Percentiles rank a stretch among this genome's conserved stretches.
phyloP scores from a whole-genome alignment of 768 basidiomycete genomes.

The Leucosporidium creatinivorum region DNA sequence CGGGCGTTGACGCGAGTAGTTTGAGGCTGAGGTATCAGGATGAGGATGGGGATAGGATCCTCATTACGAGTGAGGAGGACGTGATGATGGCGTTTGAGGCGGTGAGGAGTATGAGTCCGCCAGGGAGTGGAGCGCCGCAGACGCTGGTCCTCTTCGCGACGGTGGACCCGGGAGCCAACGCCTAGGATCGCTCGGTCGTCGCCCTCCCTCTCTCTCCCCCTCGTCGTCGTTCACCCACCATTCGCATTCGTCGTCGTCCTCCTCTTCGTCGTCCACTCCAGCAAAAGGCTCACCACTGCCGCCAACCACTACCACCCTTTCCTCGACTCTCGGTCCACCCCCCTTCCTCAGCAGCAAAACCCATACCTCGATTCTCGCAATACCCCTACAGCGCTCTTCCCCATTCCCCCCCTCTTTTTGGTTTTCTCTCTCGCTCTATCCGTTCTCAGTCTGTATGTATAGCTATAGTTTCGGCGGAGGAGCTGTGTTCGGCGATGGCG shows the following conservation, averaged over 20 bases:
- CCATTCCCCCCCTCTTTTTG: no score
- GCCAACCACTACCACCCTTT: no score
- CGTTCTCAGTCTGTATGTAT: no score
- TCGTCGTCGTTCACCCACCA: neutral
- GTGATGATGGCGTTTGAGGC: slow-evolving; percentile 84
- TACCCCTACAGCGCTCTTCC: no score
- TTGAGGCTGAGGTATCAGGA: slow-evolving; percentile 64
- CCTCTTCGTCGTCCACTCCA: neutral
- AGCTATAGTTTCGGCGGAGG: no score
- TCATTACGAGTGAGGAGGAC: slow-evolving; percentile 81
- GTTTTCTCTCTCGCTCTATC: no score
- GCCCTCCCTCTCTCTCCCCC: neutral
- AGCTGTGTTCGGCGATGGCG: no score
- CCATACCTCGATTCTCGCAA: no score
- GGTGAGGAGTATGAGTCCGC: neutral
- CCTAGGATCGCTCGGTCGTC: neutral
- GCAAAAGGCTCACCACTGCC: no score
- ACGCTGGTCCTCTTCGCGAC: slow-evolving; percentile 4
- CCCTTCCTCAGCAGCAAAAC: no score
- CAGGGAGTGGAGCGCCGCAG: neutral
- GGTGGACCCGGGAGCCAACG: neutral
- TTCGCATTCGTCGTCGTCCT: neutral
- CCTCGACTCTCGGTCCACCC: no score
- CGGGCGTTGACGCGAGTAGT: slow-evolving; percentile 49
- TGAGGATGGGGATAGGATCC: slow-evolving; percentile 86